Conservation (phyloP, 2,329 filamentous ascomycete species). For the Cercospora nicotianae region DNA sequence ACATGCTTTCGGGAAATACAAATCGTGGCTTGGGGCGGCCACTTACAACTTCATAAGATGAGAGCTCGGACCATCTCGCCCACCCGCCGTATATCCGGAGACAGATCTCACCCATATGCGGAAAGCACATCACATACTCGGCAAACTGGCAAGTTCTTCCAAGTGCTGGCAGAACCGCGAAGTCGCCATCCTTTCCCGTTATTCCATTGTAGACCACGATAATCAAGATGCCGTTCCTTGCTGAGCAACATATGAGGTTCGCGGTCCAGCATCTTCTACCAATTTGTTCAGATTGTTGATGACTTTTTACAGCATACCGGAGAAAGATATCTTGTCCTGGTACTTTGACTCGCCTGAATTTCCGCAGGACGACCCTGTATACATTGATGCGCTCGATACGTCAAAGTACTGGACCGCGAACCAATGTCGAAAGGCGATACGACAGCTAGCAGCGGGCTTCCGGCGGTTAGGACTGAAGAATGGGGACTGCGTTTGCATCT, state of each 20-base stretch:
- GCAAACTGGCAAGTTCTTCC: background rate
- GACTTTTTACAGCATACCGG: background rate
- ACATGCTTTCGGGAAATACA: background rate
- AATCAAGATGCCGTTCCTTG: background rate
- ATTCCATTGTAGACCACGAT: background rate
- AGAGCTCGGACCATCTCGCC: background rate
- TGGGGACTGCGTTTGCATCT: slow-evolving; percentile 55
- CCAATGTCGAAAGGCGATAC: slow-evolving; percentile 42
- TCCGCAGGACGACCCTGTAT: slow-evolving; percentile 52
- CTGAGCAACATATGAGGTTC: background rate
- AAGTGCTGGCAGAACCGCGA: background rate
- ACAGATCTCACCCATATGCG: background rate
- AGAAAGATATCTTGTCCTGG: slow-evolving; percentile 42
- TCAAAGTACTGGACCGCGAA: slow-evolving; percentile 45
- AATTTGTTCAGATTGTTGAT: background rate
- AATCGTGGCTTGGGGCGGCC: background rate
- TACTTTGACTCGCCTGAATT: slow-evolving; percentile 51
- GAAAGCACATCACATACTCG: background rate
- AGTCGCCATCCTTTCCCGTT: background rate
- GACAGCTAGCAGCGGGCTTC: slow-evolving; percentile 53
- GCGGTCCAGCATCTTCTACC: background rate
- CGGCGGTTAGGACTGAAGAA: slow-evolving; percentile 47
- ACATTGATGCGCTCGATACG: slow-evolving; percentile 46
- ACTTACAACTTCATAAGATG: background rate
- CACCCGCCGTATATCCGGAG: background rate